phyloP scores from a whole-genome alignment of 805 yeast genomes.

The Kuraishia capsulata region DNA sequence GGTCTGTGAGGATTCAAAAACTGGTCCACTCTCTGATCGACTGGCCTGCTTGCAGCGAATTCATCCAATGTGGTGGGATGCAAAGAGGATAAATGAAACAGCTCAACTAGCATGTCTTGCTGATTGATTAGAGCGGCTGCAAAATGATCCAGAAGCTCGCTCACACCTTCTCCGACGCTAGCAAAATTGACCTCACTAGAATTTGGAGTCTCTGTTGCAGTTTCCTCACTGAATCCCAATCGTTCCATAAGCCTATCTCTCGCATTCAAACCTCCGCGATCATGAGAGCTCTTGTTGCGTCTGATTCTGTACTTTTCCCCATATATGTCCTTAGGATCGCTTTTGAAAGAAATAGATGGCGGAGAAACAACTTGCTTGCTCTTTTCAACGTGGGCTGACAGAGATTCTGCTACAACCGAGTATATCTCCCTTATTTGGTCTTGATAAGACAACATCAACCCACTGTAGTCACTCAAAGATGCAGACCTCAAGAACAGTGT shows the following conservation, averaged over 20 bases:
- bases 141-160: constrained; percentile 5
- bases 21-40: constrained; percentile 11
- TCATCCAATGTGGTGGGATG: constrained; percentile 29
- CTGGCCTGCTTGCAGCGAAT: constrained; percentile 24
- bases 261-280: constrained; percentile 2
- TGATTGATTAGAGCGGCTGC: constrained; percentile 20
- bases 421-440: constrained; percentile 18
- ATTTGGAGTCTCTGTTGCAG: not conserved
- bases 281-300: not conserved
- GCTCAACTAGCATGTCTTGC: constrained; percentile 35
- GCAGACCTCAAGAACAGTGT: constrained; percentile 51
- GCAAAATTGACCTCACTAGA: not conserved
- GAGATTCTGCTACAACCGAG: constrained; percentile 14
- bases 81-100: constrained; percentile 36
- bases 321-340: constrained; percentile 12
- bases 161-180: not conserved
- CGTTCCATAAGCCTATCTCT: constrained; percentile 13
- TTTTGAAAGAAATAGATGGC: constrained; percentile 11
- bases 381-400: constrained; percentile 10
- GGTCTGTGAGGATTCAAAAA: constrained; percentile 6
- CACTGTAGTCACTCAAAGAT: constrained; percentile 35
- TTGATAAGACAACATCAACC: constrained; percentile 30
- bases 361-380: constrained; percentile 1
- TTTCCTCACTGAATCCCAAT: not conserved
- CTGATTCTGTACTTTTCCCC: constrained; percentile 5